Evolutionary conservation across 352 stramenopile species (phyloP).

Genomic region (Phytopythium boreale): DNA sequence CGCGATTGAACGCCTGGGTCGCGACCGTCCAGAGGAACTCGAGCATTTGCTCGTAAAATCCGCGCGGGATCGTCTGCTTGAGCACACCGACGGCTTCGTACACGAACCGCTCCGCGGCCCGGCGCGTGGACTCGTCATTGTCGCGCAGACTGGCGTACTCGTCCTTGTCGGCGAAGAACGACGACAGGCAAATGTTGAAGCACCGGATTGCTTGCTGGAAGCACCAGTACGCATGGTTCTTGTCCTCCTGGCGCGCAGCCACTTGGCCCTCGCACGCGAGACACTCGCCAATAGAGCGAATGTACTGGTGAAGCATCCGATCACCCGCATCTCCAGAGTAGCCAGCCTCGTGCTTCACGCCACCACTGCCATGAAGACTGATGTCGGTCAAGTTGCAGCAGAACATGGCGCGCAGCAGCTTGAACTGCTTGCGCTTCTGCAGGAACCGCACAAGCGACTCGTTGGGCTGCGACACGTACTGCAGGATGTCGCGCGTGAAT

Average conservation of each 20-base stretch:
- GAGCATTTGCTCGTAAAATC: conserved; percentile 52
- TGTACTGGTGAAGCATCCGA: conserved; percentile 39
- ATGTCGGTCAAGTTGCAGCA: conserved; percentile 59
- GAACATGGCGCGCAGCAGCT: conserved; percentile 61
- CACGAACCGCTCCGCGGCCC: conserved; percentile 50
- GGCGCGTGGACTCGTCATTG: conserved; percentile 15
- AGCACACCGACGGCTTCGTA: conserved; percentile 58
- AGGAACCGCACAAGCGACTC: conserved; percentile 54
- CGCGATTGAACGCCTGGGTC: conserved; percentile 44
- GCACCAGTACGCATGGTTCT: conserved; percentile 47
- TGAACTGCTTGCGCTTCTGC: conserved; percentile 67
- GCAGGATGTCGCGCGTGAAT: conserved; percentile 54
- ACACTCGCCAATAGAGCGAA: conserved; percentile 66
- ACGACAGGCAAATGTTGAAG: conserved; percentile 68
- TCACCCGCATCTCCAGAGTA: conserved; percentile 20
- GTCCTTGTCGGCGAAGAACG: conserved; percentile 36
- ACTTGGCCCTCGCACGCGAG: conserved; percentile 56
- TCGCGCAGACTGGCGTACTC: conserved; percentile 15
- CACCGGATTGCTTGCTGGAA: conserved; percentile 72
- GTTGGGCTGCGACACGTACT: conserved; percentile 51
- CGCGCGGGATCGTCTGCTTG: conserved; percentile 64
- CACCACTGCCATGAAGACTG: conserved; percentile 37
- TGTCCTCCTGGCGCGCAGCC: conserved; percentile 30
- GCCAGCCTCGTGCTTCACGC: conserved; percentile 13
- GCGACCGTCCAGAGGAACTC: conserved; percentile 65